A percentile compares a stretch with the other conserved stretches of the same genome.
Conservation (phyloP, 495 filamentous ascomycete species). For the Xylaria sp. region DNA sequence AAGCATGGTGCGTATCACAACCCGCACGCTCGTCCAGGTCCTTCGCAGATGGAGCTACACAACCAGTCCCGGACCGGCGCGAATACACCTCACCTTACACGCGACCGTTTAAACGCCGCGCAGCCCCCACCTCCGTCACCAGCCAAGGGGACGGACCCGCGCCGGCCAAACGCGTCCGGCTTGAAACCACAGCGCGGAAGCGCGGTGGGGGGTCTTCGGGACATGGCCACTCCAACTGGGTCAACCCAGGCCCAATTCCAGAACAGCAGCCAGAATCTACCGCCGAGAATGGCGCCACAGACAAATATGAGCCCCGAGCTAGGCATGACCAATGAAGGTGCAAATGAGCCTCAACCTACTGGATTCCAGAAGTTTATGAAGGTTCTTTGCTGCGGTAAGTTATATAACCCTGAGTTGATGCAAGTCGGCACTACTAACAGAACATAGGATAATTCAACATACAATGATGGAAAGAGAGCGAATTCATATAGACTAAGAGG, state of each 20-base stretch:
- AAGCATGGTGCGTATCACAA: slow-evolving; percentile 82
- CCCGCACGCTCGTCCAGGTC: slow-evolving; percentile 73
- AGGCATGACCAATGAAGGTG: slow-evolving; percentile 47
- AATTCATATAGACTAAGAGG: slow-evolving; percentile 42
- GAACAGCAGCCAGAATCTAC: slow-evolving; percentile 84
- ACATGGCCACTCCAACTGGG: slow-evolving; percentile 77
- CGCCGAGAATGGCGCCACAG: slow-evolving; percentile 66
- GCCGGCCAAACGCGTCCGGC: slow-evolving; percentile 79
- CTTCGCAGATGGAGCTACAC: slow-evolving; percentile 80
- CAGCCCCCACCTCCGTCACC: slow-evolving; percentile 90
- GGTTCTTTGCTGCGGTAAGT: slow-evolving; percentile 80
- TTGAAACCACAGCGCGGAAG: slow-evolving; percentile 76
- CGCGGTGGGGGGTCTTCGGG: slow-evolving; percentile 69
- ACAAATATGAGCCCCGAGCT: slow-evolving; percentile 57
- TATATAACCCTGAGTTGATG: background rate
- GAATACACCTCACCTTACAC: slow-evolving; percentile 71
- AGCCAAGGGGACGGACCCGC: slow-evolving; percentile 80
- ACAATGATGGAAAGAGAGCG: slow-evolving; percentile 33
- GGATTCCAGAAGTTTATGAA: slow-evolving; percentile 81
- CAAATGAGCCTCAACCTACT: slow-evolving; percentile 56
- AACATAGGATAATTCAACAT: slow-evolving; percentile 20
- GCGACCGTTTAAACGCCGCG: slow-evolving; percentile 96
- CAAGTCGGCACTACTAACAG: background rate
- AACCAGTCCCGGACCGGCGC: slow-evolving; percentile 62
- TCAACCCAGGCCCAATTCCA: slow-evolving; percentile 90